Base-by-base conservation (phyloP, 2,329 filamentous ascomycete genomes). In the Periconia sp. region DNA sequence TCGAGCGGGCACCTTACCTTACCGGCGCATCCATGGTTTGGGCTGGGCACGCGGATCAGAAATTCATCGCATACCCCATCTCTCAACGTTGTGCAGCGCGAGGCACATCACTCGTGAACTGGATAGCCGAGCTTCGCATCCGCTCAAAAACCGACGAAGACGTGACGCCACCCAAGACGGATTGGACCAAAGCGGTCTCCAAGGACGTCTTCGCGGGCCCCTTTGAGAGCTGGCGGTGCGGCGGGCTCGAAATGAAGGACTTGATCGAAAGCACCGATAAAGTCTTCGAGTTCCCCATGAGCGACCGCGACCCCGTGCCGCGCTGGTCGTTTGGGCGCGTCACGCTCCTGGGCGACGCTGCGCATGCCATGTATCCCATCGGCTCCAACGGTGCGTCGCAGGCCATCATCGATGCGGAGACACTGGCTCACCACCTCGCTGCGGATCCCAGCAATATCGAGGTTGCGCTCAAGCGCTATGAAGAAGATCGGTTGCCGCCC, bases 61-160 rank as follows among this genome's bases (percentile, higher is more conserved):
- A 79, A 43, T 79, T 79, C 65, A 78, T 79, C 56, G 76, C 76
- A 6, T 79, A 79, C 51, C 77, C 76, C 1, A 78, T 79, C 41
- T 73, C 72, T 11, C 65, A 71, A 18, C 68, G 73, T 15, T 37
- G 33, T 11, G 69, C 73, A 2, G 64, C 65, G 17, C 64, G 65
- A 3, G 73, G 73, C 35, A 74, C 72, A 43, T 74, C 71, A 7
- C 58, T 79, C 5, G 75, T 79, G 8, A 79, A 79, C 50, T 79
- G 77, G 77, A 79, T 79, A 44, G 77, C 76, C 2, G 77, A 79
- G 57, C 58, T 79, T 19, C 69, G 77, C 10, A 73, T 78, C 2
- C 65, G 77, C 35, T 68, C 66, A 33, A 75, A 77, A 57, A 66
- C 73, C 48, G 75, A 79, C 55, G 65, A 70, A 6, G 77, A 79